Percentiles rank a stretch among this genome's conserved stretches.
These are phyloP conservation scores for Suillus paluster DNA, from an alignment of 768 basidiomycete species.

Conservation along the genomic window DNA sequence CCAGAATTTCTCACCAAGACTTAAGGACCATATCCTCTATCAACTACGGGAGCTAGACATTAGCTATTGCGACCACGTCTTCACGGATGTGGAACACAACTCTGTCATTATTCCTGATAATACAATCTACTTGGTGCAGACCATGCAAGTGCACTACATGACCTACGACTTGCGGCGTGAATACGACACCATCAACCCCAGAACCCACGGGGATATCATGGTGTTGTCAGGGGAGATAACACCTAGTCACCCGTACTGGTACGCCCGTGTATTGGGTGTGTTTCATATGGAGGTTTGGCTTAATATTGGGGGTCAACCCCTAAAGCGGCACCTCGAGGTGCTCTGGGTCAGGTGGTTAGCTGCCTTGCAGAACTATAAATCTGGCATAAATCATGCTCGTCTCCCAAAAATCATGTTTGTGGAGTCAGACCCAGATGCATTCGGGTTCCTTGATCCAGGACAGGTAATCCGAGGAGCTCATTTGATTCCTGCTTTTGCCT, in stretches of 20 bases:
- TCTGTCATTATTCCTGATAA: background rate
- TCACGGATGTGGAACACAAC: background rate
- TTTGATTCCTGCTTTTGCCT: constrained; percentile 4
- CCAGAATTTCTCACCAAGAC: background rate
- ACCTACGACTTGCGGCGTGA: too few species aligned
- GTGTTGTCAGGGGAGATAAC: background rate
- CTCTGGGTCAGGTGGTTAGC: constrained; percentile 1
- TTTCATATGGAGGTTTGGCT: constrained; percentile 5
- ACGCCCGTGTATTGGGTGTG: constrained; percentile 18
- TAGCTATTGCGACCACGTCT: too few species aligned
- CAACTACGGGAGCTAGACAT: background rate
- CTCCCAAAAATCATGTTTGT: constrained; percentile 10
- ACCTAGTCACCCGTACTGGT: constrained; percentile 18
- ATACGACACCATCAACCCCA: too few species aligned
- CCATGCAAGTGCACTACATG: too few species aligned
- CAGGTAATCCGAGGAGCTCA: background rate
- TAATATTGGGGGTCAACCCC: background rate
- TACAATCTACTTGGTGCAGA: background rate
- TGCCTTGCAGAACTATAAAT: background rate
- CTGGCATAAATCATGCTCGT: background rate
- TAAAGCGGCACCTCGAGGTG: constrained; percentile 6
- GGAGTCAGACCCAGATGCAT: too few species aligned
- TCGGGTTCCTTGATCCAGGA: constrained; percentile 4
- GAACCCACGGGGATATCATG: background rate
- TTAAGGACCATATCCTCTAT: background rate